Evolutionary conservation across 2,329 filamentous ascomycete genomes (phyloP), one percentile per base, ranked within the genome.

Genomic region (Aspergillus novoparasiticus): DNA sequence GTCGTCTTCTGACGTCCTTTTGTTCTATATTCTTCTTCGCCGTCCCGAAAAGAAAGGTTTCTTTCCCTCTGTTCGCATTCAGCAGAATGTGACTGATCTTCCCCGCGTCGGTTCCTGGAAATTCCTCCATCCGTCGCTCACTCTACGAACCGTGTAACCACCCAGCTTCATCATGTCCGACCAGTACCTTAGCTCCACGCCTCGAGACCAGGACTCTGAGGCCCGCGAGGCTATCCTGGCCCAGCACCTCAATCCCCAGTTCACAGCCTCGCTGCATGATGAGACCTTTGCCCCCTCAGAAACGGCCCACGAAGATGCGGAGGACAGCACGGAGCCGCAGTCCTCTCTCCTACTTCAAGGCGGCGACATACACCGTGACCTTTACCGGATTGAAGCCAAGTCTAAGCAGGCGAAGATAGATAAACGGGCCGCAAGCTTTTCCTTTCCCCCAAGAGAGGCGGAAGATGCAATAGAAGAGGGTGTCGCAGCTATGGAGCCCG

Each of bases 291-390:
- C 56, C 21, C 26, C 55, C 6, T 12, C 46, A 28, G 60, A 54
- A 43, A 39, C 45, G 12, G 6, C 21, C 2, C 12, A 26, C 32
- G 11, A 9, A 54, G 30, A 6, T n/a, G 16, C 51, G 9, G 51
- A 55, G 8, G 51, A 55, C 10, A 36, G 26, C 28, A 75, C 64
- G 1, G 69, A 68, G 10, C 70, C 78, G 51, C 86, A 89, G 64
- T 92, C 90, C 1, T 93, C 91, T 0, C 80, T 93, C 59, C 86
- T 83, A 63, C 82, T 93, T 3, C 90, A 90, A 72, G 91, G 91
- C 58, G 91, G 91, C 46, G 91, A 94, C 71, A 89, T 94, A 26
- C 90, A 93, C 73, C 88, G 91, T 39, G 89, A 92, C 70, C 85
- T 94, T 39, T 94, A 91, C 83, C 90, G 87, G 73, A 88, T 92